These are phyloP conservation scores for Westerdykella aurantiaca DNA, from an alignment of 2,329 filamentous ascomycete genomes.

Conservation along the genomic window DNA sequence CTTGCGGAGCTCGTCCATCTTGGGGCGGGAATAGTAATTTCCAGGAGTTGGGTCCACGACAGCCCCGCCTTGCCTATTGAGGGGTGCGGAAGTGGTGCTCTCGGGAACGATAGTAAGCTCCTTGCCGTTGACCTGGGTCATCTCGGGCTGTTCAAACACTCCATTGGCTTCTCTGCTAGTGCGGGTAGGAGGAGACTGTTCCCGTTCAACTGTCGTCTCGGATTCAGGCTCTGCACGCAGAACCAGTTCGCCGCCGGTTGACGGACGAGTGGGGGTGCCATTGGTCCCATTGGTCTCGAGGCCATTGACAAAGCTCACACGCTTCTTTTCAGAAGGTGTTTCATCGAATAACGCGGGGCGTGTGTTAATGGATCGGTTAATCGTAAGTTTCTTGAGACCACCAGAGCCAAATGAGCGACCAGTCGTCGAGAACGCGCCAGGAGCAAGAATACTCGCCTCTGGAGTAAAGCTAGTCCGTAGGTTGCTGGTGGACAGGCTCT, in stretches of 20 bases:
- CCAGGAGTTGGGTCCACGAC: slow-evolving; percentile 55
- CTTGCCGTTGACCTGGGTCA: slow-evolving; percentile 66
- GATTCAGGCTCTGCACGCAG: slow-evolving; percentile 42
- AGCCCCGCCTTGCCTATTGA: slow-evolving; percentile 17
- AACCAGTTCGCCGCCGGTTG: slow-evolving; percentile 47
- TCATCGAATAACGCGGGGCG: slow-evolving; percentile 57
- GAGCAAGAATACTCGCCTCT: slow-evolving; percentile 79
- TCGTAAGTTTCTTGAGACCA: slow-evolving; percentile 83
- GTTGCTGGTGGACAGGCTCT: slow-evolving; percentile 84
- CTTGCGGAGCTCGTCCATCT: slow-evolving; percentile 64
- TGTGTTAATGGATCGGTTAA: slow-evolving; percentile 76
- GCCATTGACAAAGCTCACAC: slow-evolving; percentile 69
- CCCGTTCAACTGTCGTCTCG: slow-evolving; percentile 10
- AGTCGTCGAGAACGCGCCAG: slow-evolving; percentile 74
- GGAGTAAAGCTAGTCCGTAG: slow-evolving; percentile 74
- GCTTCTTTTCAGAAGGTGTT: slow-evolving; percentile 59
- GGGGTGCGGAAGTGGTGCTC: slow-evolving; percentile 41
- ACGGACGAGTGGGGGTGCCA: slow-evolving; percentile 32
- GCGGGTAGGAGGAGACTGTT: slow-evolving; percentile 53
- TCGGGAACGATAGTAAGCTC: slow-evolving; percentile 77
- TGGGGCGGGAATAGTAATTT: slow-evolving; percentile 81
- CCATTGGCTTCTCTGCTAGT: slow-evolving; percentile 43
- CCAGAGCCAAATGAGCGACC: slow-evolving; percentile 31
- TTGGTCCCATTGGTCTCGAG: slow-evolving; percentile 37
- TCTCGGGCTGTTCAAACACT: slow-evolving; percentile 51